Evolutionary conservation across 371 early-diverging fungal species (phyloP), one percentile per base, ranked within the genome.

Genomic region (Mortierella sp.): DNA sequence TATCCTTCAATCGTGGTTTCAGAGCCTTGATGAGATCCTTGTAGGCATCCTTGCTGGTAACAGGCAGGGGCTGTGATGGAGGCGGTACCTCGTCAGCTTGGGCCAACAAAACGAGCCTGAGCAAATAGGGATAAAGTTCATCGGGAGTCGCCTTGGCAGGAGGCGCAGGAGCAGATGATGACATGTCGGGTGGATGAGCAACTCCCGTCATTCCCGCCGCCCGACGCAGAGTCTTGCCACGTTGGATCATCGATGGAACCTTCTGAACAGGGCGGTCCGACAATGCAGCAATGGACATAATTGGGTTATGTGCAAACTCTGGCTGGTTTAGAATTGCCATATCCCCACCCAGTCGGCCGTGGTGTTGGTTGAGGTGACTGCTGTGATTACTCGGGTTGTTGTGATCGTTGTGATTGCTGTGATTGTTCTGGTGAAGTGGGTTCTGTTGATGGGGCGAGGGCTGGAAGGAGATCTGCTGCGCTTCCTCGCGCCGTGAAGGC

Each of bases 121-220:
- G 77, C 38, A 87, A 48, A 58, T 87, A 87, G 7, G 83, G 78
- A 48, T 87, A 87, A 12, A 87, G 74, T 0, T 87, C 87, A 6
- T 87, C 87, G 0, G 75, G 74, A 8, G 87, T 77, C 18, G 76
- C 71, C 24, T 75, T 75, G 0, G 72, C 44, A 3, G 76, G 76
- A 16, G 71, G 72, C 4, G 63, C 29, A 6, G 78, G 87, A 2
- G 73, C 38, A 5, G 48, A 71, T 5, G 41, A 46, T 21, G 70
- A 48, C 0, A 58, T 55, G n/a, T 86, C 80, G 21, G 46, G 38
- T 46, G 77, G 80, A 3, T 48, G 65, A 27, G 60, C 14, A 0
- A 73, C 78, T 41, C 87, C 81, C 14, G 87, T 87, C 74, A 83
- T 56, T 24, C 83, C 83, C 1, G 87, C 87, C 2, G 87, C 87